phyloP scores from a whole-genome alignment of 2,329 filamentous ascomycete species.

The Colletotrichum agaves region DNA sequence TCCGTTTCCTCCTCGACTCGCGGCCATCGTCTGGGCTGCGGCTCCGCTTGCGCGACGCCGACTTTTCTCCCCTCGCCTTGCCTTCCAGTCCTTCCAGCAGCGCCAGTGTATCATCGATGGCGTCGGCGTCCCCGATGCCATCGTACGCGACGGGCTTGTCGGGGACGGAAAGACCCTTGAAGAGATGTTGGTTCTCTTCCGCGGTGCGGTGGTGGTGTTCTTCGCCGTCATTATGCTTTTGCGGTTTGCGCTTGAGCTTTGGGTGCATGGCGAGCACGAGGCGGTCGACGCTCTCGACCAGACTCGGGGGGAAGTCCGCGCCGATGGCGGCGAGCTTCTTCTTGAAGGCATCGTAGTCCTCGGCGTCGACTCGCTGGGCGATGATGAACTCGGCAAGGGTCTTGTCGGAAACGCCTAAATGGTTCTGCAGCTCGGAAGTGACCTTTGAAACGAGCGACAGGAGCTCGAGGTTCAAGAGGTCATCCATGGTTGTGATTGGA shows the following conservation, averaged over 20 bases:
- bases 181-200: constrained; percentile 85
- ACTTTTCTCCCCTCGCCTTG: constrained; percentile 62
- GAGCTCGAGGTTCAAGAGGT: constrained; percentile 89
- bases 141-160: constrained; percentile 69
- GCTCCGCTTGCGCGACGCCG: constrained; percentile 65
- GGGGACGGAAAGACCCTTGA: constrained; percentile 87
- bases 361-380: constrained; percentile 83
- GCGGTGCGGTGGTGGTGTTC: constrained; percentile 51
- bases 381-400: constrained; percentile 97
- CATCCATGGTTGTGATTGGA: constrained; percentile 71
- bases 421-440: constrained; percentile 92
- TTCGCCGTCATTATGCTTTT: constrained; percentile 48
- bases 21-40: constrained; percentile 65
- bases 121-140: constrained; percentile 61
- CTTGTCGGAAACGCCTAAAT: constrained; percentile 91
- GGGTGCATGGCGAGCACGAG: constrained; percentile 91
- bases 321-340: constrained; percentile 78
- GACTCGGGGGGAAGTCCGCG: constrained; percentile 83
- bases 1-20: constrained; percentile 54
- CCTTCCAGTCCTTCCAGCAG: constrained; percentile 87
- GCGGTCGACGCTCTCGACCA: constrained; percentile 92
- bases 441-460: constrained; percentile 95
- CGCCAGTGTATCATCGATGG: constrained; percentile 92
- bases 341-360: constrained; percentile 78
- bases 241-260: constrained; percentile 75